Conservation (phyloP, 1,284 basidiomycete genomes). For the Ceratobasidium sp. region DNA sequence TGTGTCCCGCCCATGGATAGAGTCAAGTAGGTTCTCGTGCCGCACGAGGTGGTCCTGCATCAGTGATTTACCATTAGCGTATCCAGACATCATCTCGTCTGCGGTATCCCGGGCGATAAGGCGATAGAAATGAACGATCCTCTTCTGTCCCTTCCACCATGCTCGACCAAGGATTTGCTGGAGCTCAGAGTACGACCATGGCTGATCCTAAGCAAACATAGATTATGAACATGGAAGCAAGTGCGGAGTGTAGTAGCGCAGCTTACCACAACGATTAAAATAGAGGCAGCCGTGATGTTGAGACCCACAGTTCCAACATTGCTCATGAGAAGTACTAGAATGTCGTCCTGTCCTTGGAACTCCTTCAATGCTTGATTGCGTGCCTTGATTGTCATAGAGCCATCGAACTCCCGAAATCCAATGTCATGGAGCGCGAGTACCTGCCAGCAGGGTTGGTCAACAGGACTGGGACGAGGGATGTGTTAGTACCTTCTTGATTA, state of each 20-base stretch:
- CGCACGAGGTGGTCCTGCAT: neutral
- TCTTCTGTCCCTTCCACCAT: neutral
- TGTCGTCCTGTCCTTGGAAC: neutral
- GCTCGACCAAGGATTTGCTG: neutral
- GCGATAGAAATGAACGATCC: neutral
- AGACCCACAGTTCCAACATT: neutral
- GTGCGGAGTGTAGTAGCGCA: neutral
- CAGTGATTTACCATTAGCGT: neutral
- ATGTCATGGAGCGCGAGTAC: neutral
- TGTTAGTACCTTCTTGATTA: neutral
- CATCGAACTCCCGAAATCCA: slow-evolving; percentile 1
- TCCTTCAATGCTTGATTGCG: neutral
- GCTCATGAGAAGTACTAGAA: slow-evolving; percentile 1
- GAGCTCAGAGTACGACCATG: neutral
- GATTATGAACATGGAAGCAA: too few species aligned
- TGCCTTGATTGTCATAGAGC: neutral
- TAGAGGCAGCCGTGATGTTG: slow-evolving; percentile 4
- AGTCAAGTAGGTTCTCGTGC: neutral
- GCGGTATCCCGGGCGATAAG: neutral
- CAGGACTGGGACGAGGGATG: neutral
- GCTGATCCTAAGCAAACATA: neutral
- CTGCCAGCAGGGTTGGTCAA: neutral
- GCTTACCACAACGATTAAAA: slow-evolving; percentile 9
- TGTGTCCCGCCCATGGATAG: too few species aligned
- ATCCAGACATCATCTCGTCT: neutral